These are phyloP conservation scores for Asclepias syriaca DNA, from an alignment of 257 asterid species.

Conservation along the genomic window DNA sequence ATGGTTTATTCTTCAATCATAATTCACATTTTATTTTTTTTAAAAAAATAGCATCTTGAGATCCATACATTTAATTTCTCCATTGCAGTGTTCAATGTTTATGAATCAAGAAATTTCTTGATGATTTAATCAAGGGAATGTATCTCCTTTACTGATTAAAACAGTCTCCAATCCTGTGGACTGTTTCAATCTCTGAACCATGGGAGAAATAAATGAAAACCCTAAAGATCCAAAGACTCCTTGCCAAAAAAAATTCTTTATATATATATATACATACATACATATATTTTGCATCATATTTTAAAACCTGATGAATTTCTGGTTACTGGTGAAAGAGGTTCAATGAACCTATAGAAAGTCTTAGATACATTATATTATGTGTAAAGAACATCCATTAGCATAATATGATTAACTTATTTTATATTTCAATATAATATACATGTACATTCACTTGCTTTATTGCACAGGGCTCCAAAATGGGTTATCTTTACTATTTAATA, in stretches of 20 bases:
- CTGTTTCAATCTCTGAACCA: not conserved
- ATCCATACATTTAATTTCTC: conserved; percentile 4
- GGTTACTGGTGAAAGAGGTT: conserved; percentile 14
- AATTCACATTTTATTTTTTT: not conserved
- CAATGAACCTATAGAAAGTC: conserved; percentile 19
- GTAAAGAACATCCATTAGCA: conserved; percentile 10
- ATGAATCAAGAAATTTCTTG: not conserved
- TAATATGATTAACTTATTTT: conserved; percentile 9
- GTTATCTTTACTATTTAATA: conserved; percentile 24
- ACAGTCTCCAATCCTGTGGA: conserved; percentile 2
- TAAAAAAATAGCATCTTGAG: not conserved
- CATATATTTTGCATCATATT: conserved; percentile 20
- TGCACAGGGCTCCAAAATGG: conserved; percentile 47
- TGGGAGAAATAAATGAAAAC: conserved; percentile 3
- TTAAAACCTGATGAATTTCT: conserved; percentile 17
- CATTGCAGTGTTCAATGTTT: not conserved
- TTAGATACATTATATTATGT: conserved; percentile 8
- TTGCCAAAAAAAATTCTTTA: conserved; percentile 1
- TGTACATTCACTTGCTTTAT: conserved; percentile 24
- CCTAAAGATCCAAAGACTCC: not conserved
- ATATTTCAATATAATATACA: conserved; percentile 14
- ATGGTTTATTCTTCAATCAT: not conserved
- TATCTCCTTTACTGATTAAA: not conserved
- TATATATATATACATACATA: conserved; percentile 17
- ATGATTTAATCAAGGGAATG: not conserved